Percentiles rank a stretch among this genome's conserved stretches.
Evolutionary conservation across 176 grass and related monocot genomes (phyloP).

Genomic region (Oryza punctata): DNA sequence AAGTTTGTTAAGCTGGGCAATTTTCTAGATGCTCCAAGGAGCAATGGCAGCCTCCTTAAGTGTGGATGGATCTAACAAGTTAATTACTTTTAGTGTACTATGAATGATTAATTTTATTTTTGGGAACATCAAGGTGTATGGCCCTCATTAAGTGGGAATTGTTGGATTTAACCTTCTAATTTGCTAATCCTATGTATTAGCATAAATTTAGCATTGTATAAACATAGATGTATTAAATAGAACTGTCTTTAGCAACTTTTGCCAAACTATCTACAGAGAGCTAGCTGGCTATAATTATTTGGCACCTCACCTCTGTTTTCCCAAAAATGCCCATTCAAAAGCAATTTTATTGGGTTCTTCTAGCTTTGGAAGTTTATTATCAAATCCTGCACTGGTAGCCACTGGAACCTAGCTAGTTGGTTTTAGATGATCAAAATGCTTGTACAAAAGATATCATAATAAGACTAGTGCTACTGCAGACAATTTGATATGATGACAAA

Average conservation of each 20-base stretch:
- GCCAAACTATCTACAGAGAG: slow-evolving; percentile 17
- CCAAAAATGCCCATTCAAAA: not conserved
- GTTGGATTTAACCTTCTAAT: slow-evolving; percentile 42
- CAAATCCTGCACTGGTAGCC: not conserved
- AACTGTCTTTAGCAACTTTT: slow-evolving; percentile 24
- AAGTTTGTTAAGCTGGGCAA: slow-evolving; percentile 25
- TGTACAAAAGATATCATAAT: not conserved
- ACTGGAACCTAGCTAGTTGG: slow-evolving; percentile 16
- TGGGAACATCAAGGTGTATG: slow-evolving; percentile 33
- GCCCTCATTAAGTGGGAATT: slow-evolving; percentile 36
- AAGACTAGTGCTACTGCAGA: not conserved
- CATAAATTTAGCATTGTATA: slow-evolving; percentile 21
- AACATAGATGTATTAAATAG: slow-evolving; percentile 15
- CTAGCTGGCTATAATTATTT: not conserved
- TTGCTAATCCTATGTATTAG: not conserved
- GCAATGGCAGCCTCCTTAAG: slow-evolving; percentile 39
- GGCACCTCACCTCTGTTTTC: not conserved
- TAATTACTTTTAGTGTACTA: slow-evolving; percentile 10
- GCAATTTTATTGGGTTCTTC: slow-evolving; percentile 1
- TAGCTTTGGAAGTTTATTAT: slow-evolving; percentile 53
- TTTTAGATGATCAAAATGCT: slow-evolving; percentile 8
- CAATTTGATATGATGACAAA: not conserved
- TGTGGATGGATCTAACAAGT: not conserved
- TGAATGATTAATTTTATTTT: slow-evolving; percentile 24
- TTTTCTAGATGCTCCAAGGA: slow-evolving; percentile 39